phyloP scores from a whole-genome alignment of 192 early-diverging fungal species.

The Podila epicladia region DNA sequence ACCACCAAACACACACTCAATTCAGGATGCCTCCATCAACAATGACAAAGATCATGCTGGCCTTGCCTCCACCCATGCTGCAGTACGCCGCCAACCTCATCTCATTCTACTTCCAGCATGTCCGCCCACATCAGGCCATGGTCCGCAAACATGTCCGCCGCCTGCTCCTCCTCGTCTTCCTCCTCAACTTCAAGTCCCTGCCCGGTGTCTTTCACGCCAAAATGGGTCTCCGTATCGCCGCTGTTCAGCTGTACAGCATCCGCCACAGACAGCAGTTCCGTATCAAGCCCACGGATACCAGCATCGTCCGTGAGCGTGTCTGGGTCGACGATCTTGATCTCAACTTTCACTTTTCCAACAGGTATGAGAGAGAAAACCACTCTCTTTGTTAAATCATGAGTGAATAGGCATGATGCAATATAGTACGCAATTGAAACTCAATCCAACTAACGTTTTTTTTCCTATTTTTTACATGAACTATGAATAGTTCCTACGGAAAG shows the following conservation, averaged over 20 bases:
- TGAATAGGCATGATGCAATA: neutral
- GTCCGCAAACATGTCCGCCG: constrained; percentile 34
- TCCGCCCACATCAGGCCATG: constrained; percentile 35
- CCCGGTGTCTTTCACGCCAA: constrained; percentile 43
- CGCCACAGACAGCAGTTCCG: constrained; percentile 30
- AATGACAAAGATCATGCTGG: constrained; percentile 48
- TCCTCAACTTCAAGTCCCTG: constrained; percentile 48
- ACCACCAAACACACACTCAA: neutral
- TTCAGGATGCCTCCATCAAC: constrained; percentile 42
- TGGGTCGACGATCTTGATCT: constrained; percentile 49
- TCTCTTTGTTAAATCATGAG: neutral
- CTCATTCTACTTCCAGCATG: constrained; percentile 51
- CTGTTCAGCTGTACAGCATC: constrained; percentile 34
- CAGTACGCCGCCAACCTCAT: constrained; percentile 48
- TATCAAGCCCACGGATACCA: constrained; percentile 47
- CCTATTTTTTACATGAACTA: neutral
- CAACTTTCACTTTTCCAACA: constrained; percentile 51
- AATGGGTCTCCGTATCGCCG: constrained; percentile 44
- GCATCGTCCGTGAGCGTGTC: constrained; percentile 42
- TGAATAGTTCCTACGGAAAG: constrained; percentile 36
- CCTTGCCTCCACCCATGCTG: constrained; percentile 31
- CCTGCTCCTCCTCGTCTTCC: constrained; percentile 25
- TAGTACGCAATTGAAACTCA: neutral
- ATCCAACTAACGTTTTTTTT: neutral
- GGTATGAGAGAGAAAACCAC: constrained; percentile 1